Evolutionary conservation across 1,139 yeast genomes (phyloP), one percentile per base, ranked within the genome.

Genomic region (Blastobotrys indianensis): DNA sequence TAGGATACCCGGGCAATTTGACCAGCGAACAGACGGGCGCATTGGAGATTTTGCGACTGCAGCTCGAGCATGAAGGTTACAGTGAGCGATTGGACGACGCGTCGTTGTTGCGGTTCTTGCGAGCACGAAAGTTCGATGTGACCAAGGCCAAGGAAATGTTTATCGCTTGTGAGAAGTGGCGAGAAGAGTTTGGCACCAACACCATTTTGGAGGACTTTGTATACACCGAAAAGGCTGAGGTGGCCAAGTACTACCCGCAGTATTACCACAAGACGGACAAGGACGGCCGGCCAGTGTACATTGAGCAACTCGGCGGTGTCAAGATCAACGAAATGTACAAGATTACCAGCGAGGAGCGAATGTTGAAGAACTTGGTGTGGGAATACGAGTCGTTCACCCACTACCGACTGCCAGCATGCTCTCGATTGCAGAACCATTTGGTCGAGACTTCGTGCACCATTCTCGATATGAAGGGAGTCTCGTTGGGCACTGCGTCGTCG

Each of bases 371-470:
- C 68, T 75, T 92, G 62, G 97, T 88, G 46, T 90, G 97, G 95
- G 98, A 92, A 70, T 92, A 92, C 68, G 98, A 92, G 72, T 77
- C 94, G 44, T 88, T 92, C 67, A 80, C 82, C 51, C 76, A 73
- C 55, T 80, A 77, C 69, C 79, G 98, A 67, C 75, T 92, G 59
- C 96, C 98, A 37, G 97, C 98, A 17, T 86, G 95, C 62, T 87
- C 96, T 17, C 85, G 98, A 68, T 76, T 79, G 66, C 75, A 75
- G 40, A 92, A 88, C 31, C 68, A 72, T 56, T 74, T 92, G 56
- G 81, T 92, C 48, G 98, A 92, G 72, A 92, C 98, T 16, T 86
- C 97, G 10, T 92, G 98, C 72, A 90, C 98, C 37, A 85, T 92
- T 59, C 74, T 92, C 73, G 98, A 92, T 65, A 76, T 92, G 65